Percentiles rank a stretch among this genome's conserved stretches.
These are phyloP conservation scores for Aspergillus piperis DNA, from an alignment of 2,329 filamentous ascomycete genomes.

Conservation along the genomic window DNA sequence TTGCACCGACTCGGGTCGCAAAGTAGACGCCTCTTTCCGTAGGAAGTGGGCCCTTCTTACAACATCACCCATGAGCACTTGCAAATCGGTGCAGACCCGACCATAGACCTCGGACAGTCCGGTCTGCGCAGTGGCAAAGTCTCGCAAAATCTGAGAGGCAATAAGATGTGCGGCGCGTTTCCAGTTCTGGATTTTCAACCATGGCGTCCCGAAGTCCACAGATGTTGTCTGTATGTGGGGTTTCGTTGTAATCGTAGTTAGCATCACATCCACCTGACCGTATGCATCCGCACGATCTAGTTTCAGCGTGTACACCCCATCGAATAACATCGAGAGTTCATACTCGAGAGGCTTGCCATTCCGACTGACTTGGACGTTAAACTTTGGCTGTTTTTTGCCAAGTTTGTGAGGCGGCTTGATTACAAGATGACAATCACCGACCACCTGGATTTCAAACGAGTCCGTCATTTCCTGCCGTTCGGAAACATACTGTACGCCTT, in stretches of 20 bases:
- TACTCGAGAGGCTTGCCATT: constrained; percentile 44
- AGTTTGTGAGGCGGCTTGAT: constrained; percentile 51
- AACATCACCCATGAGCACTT: constrained; percentile 40
- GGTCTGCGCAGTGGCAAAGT: constrained; percentile 41
- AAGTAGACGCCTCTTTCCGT: constrained; percentile 30
- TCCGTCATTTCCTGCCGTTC: constrained; percentile 34
- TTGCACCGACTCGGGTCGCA: constrained; percentile 29
- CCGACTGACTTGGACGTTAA: constrained; percentile 53
- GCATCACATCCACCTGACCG: constrained; percentile 52
- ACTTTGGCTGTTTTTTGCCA: constrained; percentile 48
- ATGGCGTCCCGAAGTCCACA: constrained; percentile 49
- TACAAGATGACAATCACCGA: constrained; percentile 56
- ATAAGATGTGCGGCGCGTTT: constrained; percentile 42
- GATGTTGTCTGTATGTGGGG: constrained; percentile 38
- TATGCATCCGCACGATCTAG: constrained; percentile 53
- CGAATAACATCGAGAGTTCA: constrained; percentile 53
- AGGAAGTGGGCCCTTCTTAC: constrained; percentile 39
- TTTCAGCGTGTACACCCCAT: constrained; percentile 55
- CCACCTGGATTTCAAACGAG: constrained; percentile 55
- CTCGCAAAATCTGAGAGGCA: constrained; percentile 38
- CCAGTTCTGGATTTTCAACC: constrained; percentile 51
- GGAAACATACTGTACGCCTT: constrained; percentile 25
- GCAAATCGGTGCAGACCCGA: constrained; percentile 42
- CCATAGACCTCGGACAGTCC: constrained; percentile 40
- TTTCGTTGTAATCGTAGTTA: constrained; percentile 42